These are phyloP conservation scores for Taiwanofungus camphoratus DNA, from an alignment of 1,284 basidiomycete genomes.

Conservation along the genomic window DNA sequence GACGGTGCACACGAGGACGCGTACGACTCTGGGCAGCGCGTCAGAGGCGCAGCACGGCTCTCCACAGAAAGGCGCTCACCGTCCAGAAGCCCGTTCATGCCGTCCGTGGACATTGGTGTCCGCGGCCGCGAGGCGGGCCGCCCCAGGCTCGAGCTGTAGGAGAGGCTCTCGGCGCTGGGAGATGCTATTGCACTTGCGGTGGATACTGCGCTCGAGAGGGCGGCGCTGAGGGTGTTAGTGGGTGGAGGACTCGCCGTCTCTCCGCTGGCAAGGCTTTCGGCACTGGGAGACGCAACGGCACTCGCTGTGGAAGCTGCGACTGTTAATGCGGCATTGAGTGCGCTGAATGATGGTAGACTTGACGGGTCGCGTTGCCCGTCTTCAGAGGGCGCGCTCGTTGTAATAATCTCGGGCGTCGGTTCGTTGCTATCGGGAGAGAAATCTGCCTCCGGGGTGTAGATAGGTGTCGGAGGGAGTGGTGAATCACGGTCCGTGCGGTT, in stretches of 20 bases:
- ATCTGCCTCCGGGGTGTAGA: no score
- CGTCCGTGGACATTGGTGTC: no score
- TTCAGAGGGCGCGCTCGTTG: no score
- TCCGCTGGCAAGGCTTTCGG: not conserved
- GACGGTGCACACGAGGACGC: slow-evolving; percentile 20
- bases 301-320: slow-evolving; percentile 3
- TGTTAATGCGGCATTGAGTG: not conserved
- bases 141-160: not conserved
- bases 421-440: no score
- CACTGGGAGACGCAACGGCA: slow-evolving; percentile 3
- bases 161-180: slow-evolving; percentile 1
- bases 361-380: no score
- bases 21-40: slow-evolving; percentile 21
- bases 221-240: slow-evolving; percentile 39
- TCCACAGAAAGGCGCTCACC: no score
- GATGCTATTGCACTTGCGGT: slow-evolving; percentile 35
- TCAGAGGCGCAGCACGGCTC: not conserved
- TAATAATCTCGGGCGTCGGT: no score
- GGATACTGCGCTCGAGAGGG: slow-evolving; percentile 35
- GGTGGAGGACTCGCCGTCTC: slow-evolving; percentile 28
- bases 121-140: slow-evolving; percentile 1
- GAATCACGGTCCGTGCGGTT: no score
- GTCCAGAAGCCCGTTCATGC: no score
- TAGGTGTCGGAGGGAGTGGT: no score
- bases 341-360: no score